These are phyloP conservation scores for Xylaria scruposa DNA, from an alignment of 495 filamentous ascomycete species.

Conservation along the genomic window DNA sequence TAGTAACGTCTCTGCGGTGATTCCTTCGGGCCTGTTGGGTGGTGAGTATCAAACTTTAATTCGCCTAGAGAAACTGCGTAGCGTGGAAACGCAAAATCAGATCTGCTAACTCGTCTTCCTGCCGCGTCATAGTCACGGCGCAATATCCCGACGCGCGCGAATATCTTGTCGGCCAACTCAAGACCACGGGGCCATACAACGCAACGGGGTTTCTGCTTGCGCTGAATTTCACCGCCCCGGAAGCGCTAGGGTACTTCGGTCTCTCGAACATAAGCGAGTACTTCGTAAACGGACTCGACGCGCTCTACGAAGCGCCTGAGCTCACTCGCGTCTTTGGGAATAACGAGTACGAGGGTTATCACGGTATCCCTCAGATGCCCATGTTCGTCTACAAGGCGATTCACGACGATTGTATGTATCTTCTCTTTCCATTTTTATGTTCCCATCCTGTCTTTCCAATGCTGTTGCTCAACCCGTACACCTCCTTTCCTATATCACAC, in stretches of 20 bases:
- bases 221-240: not conserved
- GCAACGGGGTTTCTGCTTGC: conserved; percentile 9
- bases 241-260: conserved; percentile 23
- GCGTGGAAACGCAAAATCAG: too few species aligned
- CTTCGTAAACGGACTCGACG: conserved; percentile 43
- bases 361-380: conserved; percentile 53
- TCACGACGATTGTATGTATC: conserved; percentile 51
- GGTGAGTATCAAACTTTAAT: not conserved
- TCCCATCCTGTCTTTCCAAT: not conserved
- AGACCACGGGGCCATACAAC: conserved; percentile 4
- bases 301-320: conserved; percentile 33
- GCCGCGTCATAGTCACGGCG: not conserved
- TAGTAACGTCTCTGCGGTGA: conserved; percentile 22
- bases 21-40: not conserved
- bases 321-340: conserved; percentile 31
- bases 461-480: not conserved
- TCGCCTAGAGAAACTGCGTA: too few species aligned
- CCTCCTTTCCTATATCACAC: not conserved
- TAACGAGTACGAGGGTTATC: conserved; percentile 35
- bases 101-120: not conserved
- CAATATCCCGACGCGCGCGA: conserved; percentile 30
- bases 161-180: not conserved
- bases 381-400: conserved; percentile 60
- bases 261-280: conserved; percentile 47
- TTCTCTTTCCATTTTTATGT: not conserved